These are phyloP conservation scores for Penicillium digitatum DNA, from an alignment of 2,329 filamentous ascomycete genomes.

Conservation along the genomic window DNA sequence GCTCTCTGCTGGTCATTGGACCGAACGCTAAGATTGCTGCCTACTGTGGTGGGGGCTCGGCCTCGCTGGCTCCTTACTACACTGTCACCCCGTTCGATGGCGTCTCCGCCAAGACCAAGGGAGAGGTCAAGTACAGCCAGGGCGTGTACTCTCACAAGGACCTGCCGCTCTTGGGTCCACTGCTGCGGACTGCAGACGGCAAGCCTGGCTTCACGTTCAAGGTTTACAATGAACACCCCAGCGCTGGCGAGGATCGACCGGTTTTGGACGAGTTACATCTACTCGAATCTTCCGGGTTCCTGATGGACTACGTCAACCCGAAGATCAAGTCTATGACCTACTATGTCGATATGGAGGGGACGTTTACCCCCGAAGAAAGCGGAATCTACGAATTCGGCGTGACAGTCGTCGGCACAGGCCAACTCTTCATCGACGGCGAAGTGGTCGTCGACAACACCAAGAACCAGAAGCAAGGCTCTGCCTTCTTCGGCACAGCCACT, in stretches of 20 bases:
- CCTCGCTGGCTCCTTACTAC: conserved; percentile 49
- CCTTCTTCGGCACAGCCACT: conserved; percentile 63
- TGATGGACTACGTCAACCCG: conserved; percentile 55
- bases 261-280: conserved; percentile 51
- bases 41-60: conserved; percentile 62
- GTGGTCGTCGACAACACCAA: conserved; percentile 64
- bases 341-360: conserved; percentile 61
- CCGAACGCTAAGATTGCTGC: conserved; percentile 50
- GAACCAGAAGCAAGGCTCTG: conserved; percentile 58
- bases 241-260: conserved; percentile 44
- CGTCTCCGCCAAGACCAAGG: conserved; percentile 35
- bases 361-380: conserved; percentile 57
- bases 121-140: conserved; percentile 50
- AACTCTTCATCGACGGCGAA: conserved; percentile 59
- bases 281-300: conserved; percentile 42
- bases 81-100: conserved; percentile 45
- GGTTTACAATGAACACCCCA: conserved; percentile 58
- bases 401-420: conserved; percentile 63
- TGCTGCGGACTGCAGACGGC: conserved; percentile 52
- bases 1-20: conserved; percentile 52
- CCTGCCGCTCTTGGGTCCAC: conserved; percentile 55
- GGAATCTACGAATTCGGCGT: conserved; percentile 63
- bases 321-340: conserved; percentile 52
- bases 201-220: conserved; percentile 59
- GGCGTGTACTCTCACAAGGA: conserved; percentile 64